These are phyloP conservation scores for Auriscalpium microsporum DNA, from an alignment of 768 basidiomycete genomes.

Conservation along the genomic window DNA sequence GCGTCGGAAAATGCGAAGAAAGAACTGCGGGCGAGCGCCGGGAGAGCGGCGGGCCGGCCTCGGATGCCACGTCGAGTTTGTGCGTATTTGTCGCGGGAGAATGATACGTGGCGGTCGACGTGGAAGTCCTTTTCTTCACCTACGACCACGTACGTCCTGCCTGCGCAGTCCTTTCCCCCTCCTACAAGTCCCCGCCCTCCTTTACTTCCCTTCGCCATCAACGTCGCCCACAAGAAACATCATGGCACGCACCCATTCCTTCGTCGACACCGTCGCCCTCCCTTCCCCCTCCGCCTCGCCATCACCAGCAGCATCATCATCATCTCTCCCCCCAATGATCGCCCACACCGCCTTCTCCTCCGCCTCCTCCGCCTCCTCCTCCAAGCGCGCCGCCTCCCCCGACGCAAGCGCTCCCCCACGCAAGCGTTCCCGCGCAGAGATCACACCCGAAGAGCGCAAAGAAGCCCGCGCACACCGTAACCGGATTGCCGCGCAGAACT, in stretches of 20 bases:
- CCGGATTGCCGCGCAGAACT: constrained; percentile 89
- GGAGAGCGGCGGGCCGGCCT: too few species aligned
- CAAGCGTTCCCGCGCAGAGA: constrained; percentile 62
- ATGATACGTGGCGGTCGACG: neutral
- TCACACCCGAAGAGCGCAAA: constrained; percentile 68
- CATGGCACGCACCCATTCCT: constrained; percentile 3
- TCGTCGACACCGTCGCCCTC: neutral
- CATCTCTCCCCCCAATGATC: neutral
- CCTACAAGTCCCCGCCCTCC: neutral
- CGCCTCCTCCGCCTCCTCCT: neutral
- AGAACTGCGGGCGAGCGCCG: too few species aligned
- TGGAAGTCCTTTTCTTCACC: constrained; percentile 13
- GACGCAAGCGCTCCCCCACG: constrained; percentile 39
- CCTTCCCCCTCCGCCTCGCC: constrained; percentile 3
- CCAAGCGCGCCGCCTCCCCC: constrained; percentile 11
- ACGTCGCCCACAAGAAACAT: neutral
- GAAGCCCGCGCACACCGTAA: constrained; percentile 88
- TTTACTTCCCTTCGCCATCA: neutral
- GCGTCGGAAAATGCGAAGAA: too few species aligned
- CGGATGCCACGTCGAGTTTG: too few species aligned
- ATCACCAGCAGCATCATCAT: constrained; percentile 3
- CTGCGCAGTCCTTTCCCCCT: constrained; percentile 4
- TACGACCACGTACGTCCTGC: constrained; percentile 19
- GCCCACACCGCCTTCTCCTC: neutral
- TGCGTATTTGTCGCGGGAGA: too few species aligned